Base-by-base conservation (phyloP, 257 asterid genomes). In the Salvia rosmarinus region DNA sequence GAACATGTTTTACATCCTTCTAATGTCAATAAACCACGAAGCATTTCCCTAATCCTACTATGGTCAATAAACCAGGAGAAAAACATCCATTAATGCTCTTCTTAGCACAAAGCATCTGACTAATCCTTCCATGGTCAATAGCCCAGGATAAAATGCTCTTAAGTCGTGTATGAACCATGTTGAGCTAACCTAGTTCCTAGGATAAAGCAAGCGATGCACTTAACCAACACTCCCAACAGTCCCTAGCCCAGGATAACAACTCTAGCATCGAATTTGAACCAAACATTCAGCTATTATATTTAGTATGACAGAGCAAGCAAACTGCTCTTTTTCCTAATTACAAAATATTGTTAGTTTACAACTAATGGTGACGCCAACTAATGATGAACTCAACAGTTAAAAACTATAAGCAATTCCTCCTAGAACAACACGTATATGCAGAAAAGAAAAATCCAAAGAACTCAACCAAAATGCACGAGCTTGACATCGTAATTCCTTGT, bases 131-230 rank as follows among this genome's bases (percentile, higher is more conserved):
- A 37, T 7, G 56, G 20, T 42, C 56, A 60, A 50, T 9, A 14
- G 62, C 47, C 16, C 54, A 60, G n/a, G n/a, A 47, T 12, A 62
- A 61, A 34, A 34, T 47, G 69, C 51, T 59, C 60, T 28, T 34
- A 30, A 28, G 42, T 30, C 17, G 3, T 9, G 56, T 28, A 25
- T 30, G 5, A 34, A 34, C 2, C 37, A 34, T 0, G 37, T 34
- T 1, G 5, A 34, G 37, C 40, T 30, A 65, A 19, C 68, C 61
- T 55, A 43, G 30, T 46, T 54, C 47, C 30, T 32, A 19, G 37
- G 12, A 20, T 3, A 44, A 17, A 19, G 40, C 35, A 16, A 66
- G 30, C 14, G 51, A 46, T 13, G 52, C 19, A 14, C 20, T 13
- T 46, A 46, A 46, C 8, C n/a, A 46, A 46, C n/a, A 46, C 20